Evolutionary conservation across 2,329 filamentous ascomycete genomes (phyloP).

Genomic region (Daldinia sp.): DNA sequence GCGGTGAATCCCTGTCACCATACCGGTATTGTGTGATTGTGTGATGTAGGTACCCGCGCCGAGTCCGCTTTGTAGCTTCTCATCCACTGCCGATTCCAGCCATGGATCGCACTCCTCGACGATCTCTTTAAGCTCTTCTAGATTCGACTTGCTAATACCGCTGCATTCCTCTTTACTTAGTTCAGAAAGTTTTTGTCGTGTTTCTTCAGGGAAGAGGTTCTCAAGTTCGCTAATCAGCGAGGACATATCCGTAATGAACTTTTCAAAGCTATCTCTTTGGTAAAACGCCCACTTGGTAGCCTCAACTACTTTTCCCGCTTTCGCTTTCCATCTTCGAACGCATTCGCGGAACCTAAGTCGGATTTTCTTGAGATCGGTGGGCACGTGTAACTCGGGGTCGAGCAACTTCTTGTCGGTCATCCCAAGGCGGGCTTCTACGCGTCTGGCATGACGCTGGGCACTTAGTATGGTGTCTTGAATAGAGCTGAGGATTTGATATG

Average conservation of each 20-base stretch:
- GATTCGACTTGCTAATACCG: slow-evolving; percentile 10
- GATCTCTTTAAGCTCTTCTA: slow-evolving; percentile 13
- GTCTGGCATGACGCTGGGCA: slow-evolving; percentile 8
- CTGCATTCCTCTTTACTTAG: slow-evolving; percentile 16
- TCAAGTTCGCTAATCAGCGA: slow-evolving; percentile 4
- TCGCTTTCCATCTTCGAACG: slow-evolving; percentile 5
- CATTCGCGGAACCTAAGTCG: slow-evolving; percentile 5
- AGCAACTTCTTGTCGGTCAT: background rate
- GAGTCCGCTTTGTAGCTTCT: background rate
- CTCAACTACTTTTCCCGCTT: background rate
- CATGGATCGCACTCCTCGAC: slow-evolving; percentile 9
- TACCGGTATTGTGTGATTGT: slow-evolving; percentile 12
- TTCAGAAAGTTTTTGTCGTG: slow-evolving; percentile 5
- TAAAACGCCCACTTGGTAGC: slow-evolving; percentile 14
- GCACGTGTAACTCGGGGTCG: slow-evolving; percentile 11
- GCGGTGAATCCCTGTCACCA: slow-evolving; percentile 8
- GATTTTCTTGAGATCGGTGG: slow-evolving; percentile 14
- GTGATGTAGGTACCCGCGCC: slow-evolving; percentile 4
- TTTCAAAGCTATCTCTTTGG: slow-evolving; percentile 7
- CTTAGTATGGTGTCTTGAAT: slow-evolving; percentile 5
- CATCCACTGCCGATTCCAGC: slow-evolving; percentile 12
- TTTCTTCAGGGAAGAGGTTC: slow-evolving; percentile 5
- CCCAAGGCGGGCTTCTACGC: background rate
- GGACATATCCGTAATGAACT: slow-evolving; percentile 15
- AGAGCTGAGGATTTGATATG: background rate